Evolutionary conservation across 2,329 filamentous ascomycete genomes (phyloP), one percentile per base, ranked within the genome.

Genomic region (Calonectria montana): DNA sequence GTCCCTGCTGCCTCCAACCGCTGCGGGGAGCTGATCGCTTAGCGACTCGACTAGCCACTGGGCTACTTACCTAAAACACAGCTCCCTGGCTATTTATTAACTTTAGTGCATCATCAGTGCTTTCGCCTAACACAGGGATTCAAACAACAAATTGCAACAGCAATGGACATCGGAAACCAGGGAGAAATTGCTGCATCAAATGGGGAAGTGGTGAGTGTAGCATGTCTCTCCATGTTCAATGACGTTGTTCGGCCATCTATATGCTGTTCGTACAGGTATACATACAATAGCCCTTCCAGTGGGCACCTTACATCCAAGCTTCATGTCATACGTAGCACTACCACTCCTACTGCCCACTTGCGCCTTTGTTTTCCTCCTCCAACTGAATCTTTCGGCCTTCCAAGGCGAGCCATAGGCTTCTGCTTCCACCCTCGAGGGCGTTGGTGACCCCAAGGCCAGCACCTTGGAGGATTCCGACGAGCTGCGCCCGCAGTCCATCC

Each of bases 391-490:
- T 91, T 82, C 96, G 88, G 61, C 94, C 91, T 87, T 98, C 96
- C 79, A 99, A 86, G 15, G 96, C 94, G 73, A 98, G 88, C 88
- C 96, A 98, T 77, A 99, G 82, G 81, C 90, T 96, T 88, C 93
- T 94, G 72, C 92, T 89, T 61, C 94, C 91, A 67, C 94, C 92
- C 82, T 98, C 95, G 78, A 99, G 86, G n/a, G 92, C 90, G 74
- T 86, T 91, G 27, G 95, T 94, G 67, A 99, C 84, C 70, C 92
- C 91, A 68, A 94, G 90, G 47, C 96, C 95, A 73, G 94, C 91
- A 73, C 91, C 91, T 84, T 97, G 94, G 82, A 99, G 88, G 85
- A 97, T 90, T 74, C 87, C 86, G 65, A 98, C 92, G 72, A 99
- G 88, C 86, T 97, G 94, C 61, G 91, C 92, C 75, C 95, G 90